These are phyloP conservation scores for Heterobasidion occidentale DNA, from an alignment of 1,284 basidiomycete genomes.

Conservation along the genomic window DNA sequence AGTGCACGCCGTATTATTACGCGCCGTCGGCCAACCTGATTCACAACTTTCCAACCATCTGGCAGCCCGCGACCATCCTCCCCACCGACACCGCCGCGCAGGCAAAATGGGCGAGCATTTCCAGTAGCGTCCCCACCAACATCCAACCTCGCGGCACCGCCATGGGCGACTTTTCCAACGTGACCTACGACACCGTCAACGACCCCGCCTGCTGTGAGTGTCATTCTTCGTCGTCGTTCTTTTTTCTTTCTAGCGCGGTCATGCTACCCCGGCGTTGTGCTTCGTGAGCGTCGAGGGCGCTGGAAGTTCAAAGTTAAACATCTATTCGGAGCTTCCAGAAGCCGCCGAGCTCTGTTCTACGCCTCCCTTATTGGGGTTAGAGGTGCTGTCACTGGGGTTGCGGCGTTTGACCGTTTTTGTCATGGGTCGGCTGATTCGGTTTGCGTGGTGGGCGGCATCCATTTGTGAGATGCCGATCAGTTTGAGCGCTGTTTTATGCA, in stretches of 20 bases:
- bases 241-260: background rate
- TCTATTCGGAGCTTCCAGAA: no score
- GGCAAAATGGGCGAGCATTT: conserved; percentile 26
- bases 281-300: no score
- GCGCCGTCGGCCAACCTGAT: conserved; percentile 30
- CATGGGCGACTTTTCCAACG: conserved; percentile 25
- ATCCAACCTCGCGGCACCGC: conserved; percentile 11
- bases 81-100: conserved; percentile 37
- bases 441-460: no score
- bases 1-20: conserved; percentile 35
- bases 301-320: no score
- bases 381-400: no score
- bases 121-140: conserved; percentile 21
- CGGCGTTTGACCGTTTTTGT: no score
- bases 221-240: background rate
- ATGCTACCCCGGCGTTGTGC: no score
- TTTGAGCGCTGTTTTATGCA: no score
- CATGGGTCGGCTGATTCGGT: no score
- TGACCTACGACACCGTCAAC: conserved; percentile 16
- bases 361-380: no score
- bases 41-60: conserved; percentile 37
- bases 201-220: conserved; percentile 38
- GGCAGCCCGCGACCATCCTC: conserved; percentile 36
- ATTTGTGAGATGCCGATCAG: no score
- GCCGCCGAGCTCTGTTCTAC: no score